phyloP scores from a whole-genome alignment of 257 asterid genomes.

The Anisodus acutangulus region DNA sequence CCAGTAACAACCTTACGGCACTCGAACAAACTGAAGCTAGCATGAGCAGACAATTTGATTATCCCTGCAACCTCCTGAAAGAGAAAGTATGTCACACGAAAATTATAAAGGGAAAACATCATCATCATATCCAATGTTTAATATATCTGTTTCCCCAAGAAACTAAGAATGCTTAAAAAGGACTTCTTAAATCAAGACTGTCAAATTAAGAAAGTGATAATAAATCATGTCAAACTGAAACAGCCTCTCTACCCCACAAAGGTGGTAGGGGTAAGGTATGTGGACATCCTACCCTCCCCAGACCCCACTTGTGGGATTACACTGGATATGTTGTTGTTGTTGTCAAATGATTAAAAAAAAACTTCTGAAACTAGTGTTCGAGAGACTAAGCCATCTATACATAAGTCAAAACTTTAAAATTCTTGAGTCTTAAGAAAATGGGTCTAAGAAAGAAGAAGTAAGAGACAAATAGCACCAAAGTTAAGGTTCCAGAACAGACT shows the following conservation, averaged over 20 bases:
- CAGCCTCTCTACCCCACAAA: too few species aligned
- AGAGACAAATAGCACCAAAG: neutral
- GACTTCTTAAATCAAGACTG: neutral
- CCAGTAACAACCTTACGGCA: constrained; percentile 88
- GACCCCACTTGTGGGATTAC: too few species aligned
- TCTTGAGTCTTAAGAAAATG: neutral
- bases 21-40: constrained; percentile 93
- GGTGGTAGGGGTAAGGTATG: too few species aligned
- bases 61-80: constrained; percentile 95
- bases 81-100: constrained; percentile 26
- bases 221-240: neutral
- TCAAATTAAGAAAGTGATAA: constrained; percentile 4
- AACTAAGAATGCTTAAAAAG: neutral
- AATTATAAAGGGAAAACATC: neutral
- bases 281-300: too few species aligned
- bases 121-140: neutral
- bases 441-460: neutral
- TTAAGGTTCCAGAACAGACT: neutral
- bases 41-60: constrained; percentile 81
- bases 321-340: too few species aligned
- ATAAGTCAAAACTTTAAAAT: neutral
- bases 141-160: neutral
- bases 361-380: neutral
- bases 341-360: neutral
- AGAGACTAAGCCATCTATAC: neutral